These are phyloP conservation scores for Saccharomycopsis malanga DNA, from an alignment of 805 yeast genomes.

Conservation along the genomic window DNA sequence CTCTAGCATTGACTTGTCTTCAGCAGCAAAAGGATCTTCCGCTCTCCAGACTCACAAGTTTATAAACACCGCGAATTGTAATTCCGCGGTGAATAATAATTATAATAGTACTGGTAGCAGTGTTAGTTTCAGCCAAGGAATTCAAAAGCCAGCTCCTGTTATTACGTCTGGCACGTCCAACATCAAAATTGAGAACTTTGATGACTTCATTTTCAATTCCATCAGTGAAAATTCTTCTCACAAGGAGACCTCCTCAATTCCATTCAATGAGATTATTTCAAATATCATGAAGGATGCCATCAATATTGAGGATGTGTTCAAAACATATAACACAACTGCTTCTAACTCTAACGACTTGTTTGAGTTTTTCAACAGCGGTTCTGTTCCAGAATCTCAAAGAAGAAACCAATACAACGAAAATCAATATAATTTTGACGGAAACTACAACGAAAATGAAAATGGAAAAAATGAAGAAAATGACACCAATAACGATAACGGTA, in stretches of 20 bases:
- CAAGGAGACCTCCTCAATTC: background rate
- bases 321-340: background rate
- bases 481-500: background rate
- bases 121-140: too few relatives aligned
- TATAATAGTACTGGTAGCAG: background rate
- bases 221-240: background rate
- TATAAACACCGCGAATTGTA: slow-evolving; percentile 10
- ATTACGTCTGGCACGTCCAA: background rate
- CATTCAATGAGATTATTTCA: background rate
- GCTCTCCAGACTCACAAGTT: slow-evolving; percentile 4
- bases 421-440: background rate
- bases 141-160: background rate
- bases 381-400: background rate
- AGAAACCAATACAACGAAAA: background rate
- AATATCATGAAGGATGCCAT: slow-evolving; percentile 5
- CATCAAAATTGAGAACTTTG: background rate
- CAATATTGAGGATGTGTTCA: slow-evolving; percentile 2
- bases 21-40: background rate
- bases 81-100: slow-evolving; percentile 2
- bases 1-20: background rate
- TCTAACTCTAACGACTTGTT: background rate
- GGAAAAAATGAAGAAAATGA: background rate
- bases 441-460: background rate
- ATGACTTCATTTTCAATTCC: background rate
- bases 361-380: background rate